Conservation (phyloP, 768 basidiomycete genomes). For the Podaxis rugospora region DNA sequence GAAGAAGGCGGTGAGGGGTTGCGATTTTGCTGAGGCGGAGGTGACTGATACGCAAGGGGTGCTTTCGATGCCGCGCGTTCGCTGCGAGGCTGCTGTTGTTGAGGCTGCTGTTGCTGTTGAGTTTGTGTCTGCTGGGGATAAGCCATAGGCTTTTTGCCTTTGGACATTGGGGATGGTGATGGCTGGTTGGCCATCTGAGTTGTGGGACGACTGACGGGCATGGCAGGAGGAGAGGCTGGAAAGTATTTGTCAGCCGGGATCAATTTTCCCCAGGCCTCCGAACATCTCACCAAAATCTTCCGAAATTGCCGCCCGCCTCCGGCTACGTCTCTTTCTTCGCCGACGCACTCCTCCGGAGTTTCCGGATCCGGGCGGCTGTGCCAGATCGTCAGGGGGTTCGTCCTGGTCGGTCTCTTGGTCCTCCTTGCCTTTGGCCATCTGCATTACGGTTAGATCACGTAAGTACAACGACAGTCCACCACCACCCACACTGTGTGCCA, state of each 20-base stretch:
- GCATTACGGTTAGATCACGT: not conserved
- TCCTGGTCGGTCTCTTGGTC: constrained; percentile 10
- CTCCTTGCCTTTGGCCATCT: constrained; percentile 1
- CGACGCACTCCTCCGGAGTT: not conserved
- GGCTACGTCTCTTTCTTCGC: constrained; percentile 2
- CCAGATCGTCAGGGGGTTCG: constrained; percentile 3
- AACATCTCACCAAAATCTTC: constrained; percentile 10
- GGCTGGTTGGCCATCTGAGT: constrained; percentile 31
- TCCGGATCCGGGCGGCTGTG: constrained; percentile 3
- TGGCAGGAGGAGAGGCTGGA: constrained; percentile 31
- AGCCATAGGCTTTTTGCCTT: constrained; percentile 91
- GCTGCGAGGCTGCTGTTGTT: constrained; percentile 35
- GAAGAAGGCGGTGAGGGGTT: constrained; percentile 47
- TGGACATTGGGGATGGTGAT: constrained; percentile 74
- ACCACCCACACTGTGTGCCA: constrained; percentile 3
- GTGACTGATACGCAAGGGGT: constrained; percentile 35
- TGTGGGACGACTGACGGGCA: constrained; percentile 32
- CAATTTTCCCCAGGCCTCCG: constrained; percentile 19
- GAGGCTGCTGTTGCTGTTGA: constrained; percentile 26
- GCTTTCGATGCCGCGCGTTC: constrained; percentile 47
- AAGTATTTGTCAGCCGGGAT: constrained; percentile 32
- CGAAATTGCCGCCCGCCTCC: not conserved
- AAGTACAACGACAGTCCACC: not conserved
- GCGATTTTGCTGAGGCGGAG: constrained; percentile 34
- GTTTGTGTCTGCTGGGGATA: constrained; percentile 40